Evolutionary conservation across 768 basidiomycete genomes (phyloP).

Genomic region (Boletus rex-veris): DNA sequence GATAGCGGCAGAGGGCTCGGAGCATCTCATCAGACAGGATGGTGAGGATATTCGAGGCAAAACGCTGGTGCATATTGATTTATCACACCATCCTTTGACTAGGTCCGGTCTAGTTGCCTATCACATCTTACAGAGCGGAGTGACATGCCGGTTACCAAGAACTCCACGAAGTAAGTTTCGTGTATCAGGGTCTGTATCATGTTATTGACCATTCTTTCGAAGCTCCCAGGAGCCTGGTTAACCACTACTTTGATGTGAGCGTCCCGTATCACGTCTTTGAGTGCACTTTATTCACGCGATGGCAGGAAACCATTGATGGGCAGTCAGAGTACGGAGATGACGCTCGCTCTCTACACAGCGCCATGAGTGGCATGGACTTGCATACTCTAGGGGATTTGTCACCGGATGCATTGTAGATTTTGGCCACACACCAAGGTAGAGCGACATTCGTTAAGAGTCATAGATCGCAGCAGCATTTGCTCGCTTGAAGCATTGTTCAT

Average conservation of each 20-base stretch:
- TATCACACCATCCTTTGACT: not conserved
- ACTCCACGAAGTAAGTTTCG: constrained; percentile 81
- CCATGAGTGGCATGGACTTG: constrained; percentile 52
- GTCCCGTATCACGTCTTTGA: not conserved
- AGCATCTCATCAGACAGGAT: constrained; percentile 98
- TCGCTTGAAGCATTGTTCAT: not conserved
- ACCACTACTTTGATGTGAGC: constrained; percentile 93
- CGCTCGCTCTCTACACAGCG: constrained; percentile 56
- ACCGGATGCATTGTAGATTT: constrained; percentile 58
- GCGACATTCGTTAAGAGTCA: not conserved
- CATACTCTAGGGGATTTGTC: constrained; percentile 67
- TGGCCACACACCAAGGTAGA: not conserved
- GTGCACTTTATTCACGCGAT: not conserved
- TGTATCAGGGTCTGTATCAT: not conserved
- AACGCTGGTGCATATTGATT: not conserved
- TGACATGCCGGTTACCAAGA: constrained; percentile 84
- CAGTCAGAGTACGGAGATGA: constrained; percentile 76
- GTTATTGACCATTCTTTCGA: constrained; percentile 9
- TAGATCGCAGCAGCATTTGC: not conserved
- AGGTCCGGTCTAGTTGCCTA: constrained; percentile 90
- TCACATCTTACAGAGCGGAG: constrained; percentile 88
- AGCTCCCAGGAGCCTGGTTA: constrained; percentile 84
- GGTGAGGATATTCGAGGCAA: constrained; percentile 44
- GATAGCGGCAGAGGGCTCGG: constrained; percentile 91
- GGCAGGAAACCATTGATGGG: constrained; percentile 69